Evolutionary conservation across 129 eudicot genomes (phyloP).

Genomic region (Saposhnikovia divaricata): DNA sequence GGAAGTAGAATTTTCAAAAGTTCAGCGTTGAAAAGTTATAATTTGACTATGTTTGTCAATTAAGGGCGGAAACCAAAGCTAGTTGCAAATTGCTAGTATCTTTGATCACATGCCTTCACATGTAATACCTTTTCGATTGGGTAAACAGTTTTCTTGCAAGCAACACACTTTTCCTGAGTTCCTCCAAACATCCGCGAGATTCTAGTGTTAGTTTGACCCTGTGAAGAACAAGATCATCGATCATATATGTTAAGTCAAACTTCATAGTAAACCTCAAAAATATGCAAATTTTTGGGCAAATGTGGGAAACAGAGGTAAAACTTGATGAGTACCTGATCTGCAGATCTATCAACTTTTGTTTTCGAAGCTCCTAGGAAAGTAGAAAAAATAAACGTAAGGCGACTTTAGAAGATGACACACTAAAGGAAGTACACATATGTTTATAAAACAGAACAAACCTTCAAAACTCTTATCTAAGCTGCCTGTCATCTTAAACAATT

Average conservation of each 20-base stretch:
- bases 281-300: background rate
- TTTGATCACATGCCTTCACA: background rate
- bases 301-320: background rate
- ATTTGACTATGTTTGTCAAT: background rate
- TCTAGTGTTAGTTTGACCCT: constrained; percentile 55
- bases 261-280: background rate
- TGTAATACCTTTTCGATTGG: constrained; percentile 54
- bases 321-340: constrained; percentile 39
- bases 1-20: background rate
- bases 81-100: background rate
- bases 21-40: background rate
- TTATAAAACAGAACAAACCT: constrained; percentile 25
- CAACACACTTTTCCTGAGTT: constrained; percentile 62
- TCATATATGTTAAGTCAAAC: background rate
- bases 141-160: constrained; percentile 73
- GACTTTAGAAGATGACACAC: background rate
- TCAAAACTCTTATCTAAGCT: constrained; percentile 76
- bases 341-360: constrained; percentile 46
- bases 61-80: background rate
- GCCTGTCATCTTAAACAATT: constrained; percentile 72
- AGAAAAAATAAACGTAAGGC: background rate
- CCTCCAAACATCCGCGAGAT: constrained; percentile 65
- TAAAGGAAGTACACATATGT: background rate
- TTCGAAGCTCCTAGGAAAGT: constrained; percentile 43
- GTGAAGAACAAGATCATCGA: background rate